These are phyloP conservation scores for Magnolia kwangsiensis DNA, from an alignment of 164 flowering plant species.

Conservation along the genomic window DNA sequence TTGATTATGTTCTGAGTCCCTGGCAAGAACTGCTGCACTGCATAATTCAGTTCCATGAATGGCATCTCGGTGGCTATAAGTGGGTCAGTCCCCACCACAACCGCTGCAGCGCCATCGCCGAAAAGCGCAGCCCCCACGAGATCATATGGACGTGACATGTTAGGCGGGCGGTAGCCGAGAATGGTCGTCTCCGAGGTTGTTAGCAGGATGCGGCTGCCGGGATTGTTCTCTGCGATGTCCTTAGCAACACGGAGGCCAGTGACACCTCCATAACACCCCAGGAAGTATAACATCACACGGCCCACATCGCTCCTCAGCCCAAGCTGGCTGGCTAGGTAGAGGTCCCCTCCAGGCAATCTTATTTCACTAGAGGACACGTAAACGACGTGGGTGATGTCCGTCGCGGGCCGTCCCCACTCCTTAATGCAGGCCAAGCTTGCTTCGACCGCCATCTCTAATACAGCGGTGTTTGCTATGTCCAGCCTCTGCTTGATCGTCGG, in stretches of 20 bases:
- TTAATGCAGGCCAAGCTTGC: constrained; percentile 57
- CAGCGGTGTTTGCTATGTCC: constrained; percentile 59
- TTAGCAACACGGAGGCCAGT: constrained; percentile 65
- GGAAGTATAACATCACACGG: constrained; percentile 66
- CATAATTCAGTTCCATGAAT: constrained; percentile 54
- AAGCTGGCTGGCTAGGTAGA: constrained; percentile 47
- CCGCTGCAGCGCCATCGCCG: constrained; percentile 76
- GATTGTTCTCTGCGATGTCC: constrained; percentile 75
- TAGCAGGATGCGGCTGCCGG: constrained; percentile 58
- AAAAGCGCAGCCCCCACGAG: constrained; percentile 74
- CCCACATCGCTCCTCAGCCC: constrained; percentile 49
- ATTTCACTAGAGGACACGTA: constrained; percentile 69
- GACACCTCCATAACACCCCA: constrained; percentile 70
- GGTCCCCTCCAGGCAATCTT: constrained; percentile 65
- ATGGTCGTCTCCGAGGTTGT: constrained; percentile 68
- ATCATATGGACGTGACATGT: constrained; percentile 54
- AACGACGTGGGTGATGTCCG: constrained; percentile 59
- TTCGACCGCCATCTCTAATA: constrained; percentile 51
- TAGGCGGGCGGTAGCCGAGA: constrained; percentile 65
- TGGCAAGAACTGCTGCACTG: constrained; percentile 60
- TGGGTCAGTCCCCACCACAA: constrained; percentile 50
- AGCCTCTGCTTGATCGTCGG: constrained; percentile 60
- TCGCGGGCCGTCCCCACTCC: constrained; percentile 59
- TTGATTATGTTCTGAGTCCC: constrained; percentile 53
- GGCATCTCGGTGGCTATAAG: constrained; percentile 30